These are phyloP conservation scores for Phaeosphaeria sp. DNA, from an alignment of 2,329 filamentous ascomycete genomes.

Conservation along the genomic window DNA sequence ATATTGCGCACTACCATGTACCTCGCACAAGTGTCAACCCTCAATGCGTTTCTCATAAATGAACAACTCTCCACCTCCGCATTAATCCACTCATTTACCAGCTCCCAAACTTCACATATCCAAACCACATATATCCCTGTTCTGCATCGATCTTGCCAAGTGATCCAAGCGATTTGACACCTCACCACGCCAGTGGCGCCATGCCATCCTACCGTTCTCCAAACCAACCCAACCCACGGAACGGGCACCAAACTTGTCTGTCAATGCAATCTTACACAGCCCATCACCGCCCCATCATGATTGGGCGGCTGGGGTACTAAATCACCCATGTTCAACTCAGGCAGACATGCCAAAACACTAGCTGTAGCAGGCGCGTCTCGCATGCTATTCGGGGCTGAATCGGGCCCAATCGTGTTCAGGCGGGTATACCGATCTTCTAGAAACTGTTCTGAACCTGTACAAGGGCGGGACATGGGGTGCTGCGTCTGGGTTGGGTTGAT, in stretches of 20 bases:
- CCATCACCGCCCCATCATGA: not conserved
- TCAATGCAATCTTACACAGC: not conserved
- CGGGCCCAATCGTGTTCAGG: not conserved
- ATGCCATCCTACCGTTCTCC: not conserved
- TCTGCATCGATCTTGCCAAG: not conserved
- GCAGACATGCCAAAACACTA: not conserved
- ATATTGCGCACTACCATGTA: not conserved
- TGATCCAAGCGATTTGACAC: not conserved
- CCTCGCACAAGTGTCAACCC: not conserved
- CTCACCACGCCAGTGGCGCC: not conserved
- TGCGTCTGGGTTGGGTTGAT: not conserved
- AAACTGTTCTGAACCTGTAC: not conserved
- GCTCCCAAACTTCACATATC: not conserved
- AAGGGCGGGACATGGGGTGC: not conserved
- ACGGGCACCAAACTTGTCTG: not conserved
- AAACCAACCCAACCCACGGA: not conserved
- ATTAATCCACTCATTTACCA: not conserved
- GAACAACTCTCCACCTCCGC: not conserved
- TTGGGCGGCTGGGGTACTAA: not conserved
- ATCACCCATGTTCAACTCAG: not conserved
- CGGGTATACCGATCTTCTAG: not conserved
- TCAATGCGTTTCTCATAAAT: not conserved
- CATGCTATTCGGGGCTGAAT: not conserved
- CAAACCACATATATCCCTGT: not conserved
- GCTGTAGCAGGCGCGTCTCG: not conserved